These are phyloP conservation scores for Pythium aristosporum DNA, from an alignment of 352 stramenopile genomes.

Conservation along the genomic window DNA sequence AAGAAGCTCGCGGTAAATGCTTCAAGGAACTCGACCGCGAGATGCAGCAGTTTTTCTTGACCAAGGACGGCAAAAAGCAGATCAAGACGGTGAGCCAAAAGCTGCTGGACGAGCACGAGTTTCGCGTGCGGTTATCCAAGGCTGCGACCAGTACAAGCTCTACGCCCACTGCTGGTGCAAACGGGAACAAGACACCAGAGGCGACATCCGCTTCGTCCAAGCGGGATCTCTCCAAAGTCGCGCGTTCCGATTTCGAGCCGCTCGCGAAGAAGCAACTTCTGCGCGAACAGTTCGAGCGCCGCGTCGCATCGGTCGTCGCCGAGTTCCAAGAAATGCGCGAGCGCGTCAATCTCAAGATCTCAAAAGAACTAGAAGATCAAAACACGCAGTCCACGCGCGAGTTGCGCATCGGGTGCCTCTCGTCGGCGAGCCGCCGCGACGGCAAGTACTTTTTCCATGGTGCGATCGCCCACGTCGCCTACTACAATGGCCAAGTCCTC, in stretches of 20 bases:
- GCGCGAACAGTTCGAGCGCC: conserved; percentile 67
- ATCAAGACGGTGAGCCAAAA: conserved; percentile 64
- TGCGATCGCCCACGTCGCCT: conserved; percentile 79
- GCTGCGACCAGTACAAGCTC: conserved; percentile 1
- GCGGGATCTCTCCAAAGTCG: conserved; percentile 64
- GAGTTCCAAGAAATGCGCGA: conserved; percentile 79
- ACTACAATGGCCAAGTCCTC: conserved; percentile 66
- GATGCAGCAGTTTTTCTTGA: conserved; percentile 58
- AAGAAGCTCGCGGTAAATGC: conserved; percentile 65
- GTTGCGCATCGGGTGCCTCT: conserved; percentile 76
- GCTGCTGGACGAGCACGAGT: conserved; percentile 82
- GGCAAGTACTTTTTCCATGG: conserved; percentile 89
- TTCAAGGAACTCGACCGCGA: conserved; percentile 77
- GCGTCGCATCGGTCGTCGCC: conserved; percentile 42
- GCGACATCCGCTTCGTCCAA: conserved; percentile 27
- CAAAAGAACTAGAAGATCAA: conserved; percentile 68
- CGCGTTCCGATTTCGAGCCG: conserved; percentile 68
- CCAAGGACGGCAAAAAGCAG: conserved; percentile 70
- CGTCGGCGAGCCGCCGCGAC: conserved; percentile 51
- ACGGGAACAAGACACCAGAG: conserved; percentile 1
- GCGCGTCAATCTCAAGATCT: conserved; percentile 67
- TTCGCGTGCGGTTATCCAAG: conserved; percentile 68
- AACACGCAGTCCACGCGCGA: conserved; percentile 48
- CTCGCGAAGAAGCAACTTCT: conserved; percentile 83
- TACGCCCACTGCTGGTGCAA: not conserved